These are phyloP conservation scores for Paraconiothyrium brasiliense DNA, from an alignment of 2,329 filamentous ascomycete genomes.

Conservation along the genomic window DNA sequence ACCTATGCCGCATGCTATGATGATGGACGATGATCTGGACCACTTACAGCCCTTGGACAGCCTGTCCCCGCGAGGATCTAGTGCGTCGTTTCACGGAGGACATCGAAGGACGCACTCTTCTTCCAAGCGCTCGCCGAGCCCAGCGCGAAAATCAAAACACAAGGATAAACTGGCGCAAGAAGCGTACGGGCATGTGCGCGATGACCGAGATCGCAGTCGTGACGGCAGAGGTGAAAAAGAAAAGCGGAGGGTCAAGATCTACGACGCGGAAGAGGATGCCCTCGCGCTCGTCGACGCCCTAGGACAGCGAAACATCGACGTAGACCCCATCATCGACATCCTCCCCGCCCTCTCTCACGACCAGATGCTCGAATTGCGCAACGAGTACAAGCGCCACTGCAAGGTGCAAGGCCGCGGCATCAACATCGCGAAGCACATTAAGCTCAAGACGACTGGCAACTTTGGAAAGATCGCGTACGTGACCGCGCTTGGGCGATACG, in stretches of 20 bases:
- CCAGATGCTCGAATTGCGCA: conserved; percentile 85
- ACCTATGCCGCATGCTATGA: conserved; percentile 85
- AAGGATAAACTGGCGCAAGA: conserved; percentile 47
- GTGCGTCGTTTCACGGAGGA: conserved; percentile 34
- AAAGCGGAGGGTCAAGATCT: conserved; percentile 74
- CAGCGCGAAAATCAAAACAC: conserved; percentile 32
- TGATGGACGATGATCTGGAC: conserved; percentile 65
- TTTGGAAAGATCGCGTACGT: conserved; percentile 94
- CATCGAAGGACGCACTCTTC: conserved; percentile 42
- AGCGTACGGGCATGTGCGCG: conserved; percentile 43
- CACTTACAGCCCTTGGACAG: conserved; percentile 48
- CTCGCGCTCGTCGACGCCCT: conserved; percentile 79
- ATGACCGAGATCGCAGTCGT: conserved; percentile 25
- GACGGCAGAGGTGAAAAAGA: conserved; percentile 31
- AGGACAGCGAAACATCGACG: conserved; percentile 66
- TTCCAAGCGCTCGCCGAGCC: conserved; percentile 45
- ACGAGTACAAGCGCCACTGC: conserved; percentile 89
- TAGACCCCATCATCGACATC: conserved; percentile 82
- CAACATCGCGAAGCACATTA: conserved; percentile 87
- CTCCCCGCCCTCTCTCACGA: conserved; percentile 85
- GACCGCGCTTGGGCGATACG: conserved; percentile 87
- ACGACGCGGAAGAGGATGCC: conserved; percentile 84
- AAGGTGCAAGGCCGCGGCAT: conserved; percentile 84
- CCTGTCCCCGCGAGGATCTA: conserved; percentile 43
- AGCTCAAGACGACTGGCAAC: conserved; percentile 77